Base-by-base conservation (phyloP, 2,329 filamentous ascomycete genomes). In the Onygenales sp. region DNA sequence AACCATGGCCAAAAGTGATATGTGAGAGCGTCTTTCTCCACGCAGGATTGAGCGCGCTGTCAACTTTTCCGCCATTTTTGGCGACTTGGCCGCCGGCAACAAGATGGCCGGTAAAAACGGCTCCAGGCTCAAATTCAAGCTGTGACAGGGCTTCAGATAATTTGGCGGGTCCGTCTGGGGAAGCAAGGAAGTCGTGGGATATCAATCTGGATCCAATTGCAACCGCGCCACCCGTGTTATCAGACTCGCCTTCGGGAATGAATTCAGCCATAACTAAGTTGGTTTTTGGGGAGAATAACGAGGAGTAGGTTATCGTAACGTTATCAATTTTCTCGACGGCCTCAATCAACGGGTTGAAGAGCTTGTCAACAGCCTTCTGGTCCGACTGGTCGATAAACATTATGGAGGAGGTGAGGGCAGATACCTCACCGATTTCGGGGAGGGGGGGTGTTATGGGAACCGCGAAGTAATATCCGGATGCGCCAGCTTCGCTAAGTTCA, bases 401-500 rank as follows among this genome's bases (percentile, higher is more conserved):
- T 3, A 66, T 51, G 2, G 55, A 43, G 7, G 52, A 33, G 0
- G 47, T 11, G 38, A 53, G 6, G 45, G 55, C 53, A 7, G 61
- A 58, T 11, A 60, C 47, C 21, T 53, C 56, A 1, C 69, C 63
- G 4, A 69, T 70, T n/a, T 67, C 65, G 8, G 35, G 51, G 13
- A 60, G 11, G 2, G 57, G 55, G 7, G 55, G 14, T 14, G 60
- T 59, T 21, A 35, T n/a, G n/a, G 73, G 67, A 52, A 67, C 13
- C 13, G 76, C 64, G 36, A 64, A 72, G 45, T 71, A 64, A 42
- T 72, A 69, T 6, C 69, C 66, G 7, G 65, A 63, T 27, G 67
- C 65, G 1, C 75, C 61, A 45, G 73, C 73, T 57, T 75, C 77
- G 55, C 74, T 75, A 17, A 74, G 64, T 43, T 71, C 70, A 9